These are phyloP conservation scores for Cruciata laevipes DNA, from an alignment of 257 asterid genomes.

Conservation along the genomic window DNA sequence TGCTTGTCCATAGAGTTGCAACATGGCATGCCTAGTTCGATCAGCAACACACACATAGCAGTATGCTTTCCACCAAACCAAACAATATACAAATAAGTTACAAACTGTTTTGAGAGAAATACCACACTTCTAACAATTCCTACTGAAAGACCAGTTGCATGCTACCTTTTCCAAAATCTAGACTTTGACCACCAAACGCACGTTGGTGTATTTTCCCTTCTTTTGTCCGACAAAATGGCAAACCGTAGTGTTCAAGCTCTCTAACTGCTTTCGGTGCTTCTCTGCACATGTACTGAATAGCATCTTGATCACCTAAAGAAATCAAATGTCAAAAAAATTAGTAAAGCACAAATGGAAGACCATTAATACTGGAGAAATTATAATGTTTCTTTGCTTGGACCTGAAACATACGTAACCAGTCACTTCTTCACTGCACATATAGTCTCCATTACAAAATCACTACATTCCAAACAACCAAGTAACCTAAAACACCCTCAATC, in stretches of 20 bases:
- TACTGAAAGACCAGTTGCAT: conserved; percentile 4
- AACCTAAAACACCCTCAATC: too few species aligned
- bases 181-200: conserved; percentile 98
- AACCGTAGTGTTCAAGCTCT: conserved; percentile 86
- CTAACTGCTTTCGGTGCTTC: conserved; percentile 95
- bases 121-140: neutral
- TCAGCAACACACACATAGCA: conserved; percentile 99
- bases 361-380: neutral
- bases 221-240: conserved; percentile 94
- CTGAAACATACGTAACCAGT: conserved; percentile 73
- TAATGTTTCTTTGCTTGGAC: conserved; percentile 1
- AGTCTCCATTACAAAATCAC: too few species aligned
- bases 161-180: conserved; percentile 89
- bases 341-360: conserved; percentile 10
- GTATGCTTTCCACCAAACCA: conserved; percentile 83
- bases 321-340: conserved; percentile 11
- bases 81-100: conserved; percentile 6
- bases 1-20: conserved; percentile 98
- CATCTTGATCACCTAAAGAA: conserved; percentile 84
- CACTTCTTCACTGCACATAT: conserved; percentile 92
- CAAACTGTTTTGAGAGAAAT: neutral
- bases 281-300: conserved; percentile 90
- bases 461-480: too few species aligned
- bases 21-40: conserved; percentile 95
- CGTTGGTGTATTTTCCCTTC: conserved; percentile 96